A percentile compares a stretch with the other conserved stretches of the same genome.
Evolutionary conservation across 2,329 filamentous ascomycete species (phyloP).

Genomic region (Colletotrichum tropicicola): DNA sequence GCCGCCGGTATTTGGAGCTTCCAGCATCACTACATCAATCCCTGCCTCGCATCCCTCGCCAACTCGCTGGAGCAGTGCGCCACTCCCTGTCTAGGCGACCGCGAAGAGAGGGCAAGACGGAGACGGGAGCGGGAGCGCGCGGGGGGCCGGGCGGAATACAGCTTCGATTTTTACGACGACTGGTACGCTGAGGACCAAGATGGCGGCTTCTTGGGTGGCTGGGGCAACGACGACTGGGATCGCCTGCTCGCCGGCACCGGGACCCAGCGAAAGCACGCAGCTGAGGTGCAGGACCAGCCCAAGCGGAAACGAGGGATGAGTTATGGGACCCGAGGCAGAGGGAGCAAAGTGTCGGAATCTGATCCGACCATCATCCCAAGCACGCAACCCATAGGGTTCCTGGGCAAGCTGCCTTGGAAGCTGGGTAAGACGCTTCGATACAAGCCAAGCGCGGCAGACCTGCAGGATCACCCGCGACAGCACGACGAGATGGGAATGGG

Average conservation of each 20-base stretch:
- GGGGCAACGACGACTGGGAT: conserved; percentile 88
- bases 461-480: conserved; percentile 83
- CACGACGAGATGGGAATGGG: conserved; percentile 50
- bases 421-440: conserved; percentile 86
- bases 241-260: conserved; percentile 78
- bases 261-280: conserved; percentile 46
- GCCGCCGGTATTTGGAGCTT: conserved; percentile 91
- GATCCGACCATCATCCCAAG: conserved; percentile 93
- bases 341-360: conserved; percentile 58
- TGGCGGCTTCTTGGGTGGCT: conserved; percentile 69
- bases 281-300: conserved; percentile 68
- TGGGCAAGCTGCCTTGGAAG: conserved; percentile 85
- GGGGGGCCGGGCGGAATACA: conserved; percentile 76
- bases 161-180: conserved; percentile 98
- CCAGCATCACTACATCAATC: conserved; percentile 83
- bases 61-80: conserved; percentile 78
- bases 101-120: conserved; percentile 78
- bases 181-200: conserved; percentile 76
- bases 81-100: conserved; percentile 74
- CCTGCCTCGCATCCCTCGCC: conserved; percentile 76
- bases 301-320: conserved; percentile 84
- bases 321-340: conserved; percentile 75
- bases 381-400: conserved; percentile 84
- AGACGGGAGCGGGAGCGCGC: conserved; percentile 69
- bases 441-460: conserved; percentile 87